Evolutionary conservation across 345 rosid genomes (phyloP), one percentile per base, ranked within the genome.

Genomic region (Boechera divaricarpa): DNA sequence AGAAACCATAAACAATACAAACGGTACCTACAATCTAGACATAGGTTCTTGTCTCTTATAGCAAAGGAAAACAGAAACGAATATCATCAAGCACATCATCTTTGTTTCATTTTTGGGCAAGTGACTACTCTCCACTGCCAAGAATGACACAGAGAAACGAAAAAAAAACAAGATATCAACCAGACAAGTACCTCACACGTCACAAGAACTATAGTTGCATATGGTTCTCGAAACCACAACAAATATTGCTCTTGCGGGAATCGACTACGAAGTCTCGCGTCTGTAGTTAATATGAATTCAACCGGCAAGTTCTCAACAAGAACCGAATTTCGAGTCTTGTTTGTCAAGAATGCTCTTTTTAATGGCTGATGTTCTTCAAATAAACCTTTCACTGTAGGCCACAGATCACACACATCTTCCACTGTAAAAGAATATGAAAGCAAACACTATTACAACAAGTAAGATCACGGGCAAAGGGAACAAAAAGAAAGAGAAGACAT

Each of bases 361-460:
- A 92, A 83, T 21, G 98, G 99, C 67, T 88, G 67, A 35, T 82
- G 82, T 75, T 84, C 90, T 77, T 91, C 97, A 74, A 89, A 95
- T 67, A 82, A 80, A 67, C 81, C 85, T 82, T 89, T 86, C 63
- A 92, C 80, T 47, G 85, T 85, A 42, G 96, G 97, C 98, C 99
- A 95, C 84, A 95, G 82, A 84, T 92, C 96, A 74, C 86, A 83
- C 71, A 95, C 99, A 86, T 92, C 99, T 81, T 95, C 99, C 51
- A 95, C 98, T 92, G 91, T 32, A 71, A 63, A 28, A 63, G 49
- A 26, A 41, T 24, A 41, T 62, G 67, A 33, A 62, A 41, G 67
- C 18, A 62, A 38, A 18, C 45, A 5, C 18, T 21, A 38, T 60
- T 38, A 60, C 29, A 59, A 36, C 24, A n/a, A 39, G 70, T 49